Percentiles rank a stretch among this genome's conserved stretches.
phyloP scores from a whole-genome alignment of 441 rosid species.

The Erysimum cheiri region DNA sequence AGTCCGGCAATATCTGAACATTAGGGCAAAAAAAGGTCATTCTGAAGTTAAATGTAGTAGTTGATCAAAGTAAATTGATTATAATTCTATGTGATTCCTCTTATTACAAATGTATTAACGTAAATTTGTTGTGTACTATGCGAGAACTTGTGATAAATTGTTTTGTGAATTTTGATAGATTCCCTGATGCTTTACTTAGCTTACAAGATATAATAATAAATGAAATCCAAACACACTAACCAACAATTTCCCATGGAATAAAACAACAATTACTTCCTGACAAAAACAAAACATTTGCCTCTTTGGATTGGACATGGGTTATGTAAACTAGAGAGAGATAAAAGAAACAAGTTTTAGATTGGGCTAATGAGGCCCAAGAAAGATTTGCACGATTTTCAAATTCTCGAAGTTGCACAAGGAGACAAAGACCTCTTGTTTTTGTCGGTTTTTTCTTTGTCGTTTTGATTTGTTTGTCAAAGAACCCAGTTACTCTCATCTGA shows the following conservation, averaged over 20 bases:
- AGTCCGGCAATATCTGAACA: constrained; percentile 8
- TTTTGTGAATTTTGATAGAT: constrained; percentile 3
- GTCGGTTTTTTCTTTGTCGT: constrained; percentile 1
- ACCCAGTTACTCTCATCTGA: background rate
- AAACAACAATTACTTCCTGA: background rate
- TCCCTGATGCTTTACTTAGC: background rate
- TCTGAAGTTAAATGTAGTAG: constrained; percentile 30
- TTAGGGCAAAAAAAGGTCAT: constrained; percentile 26
- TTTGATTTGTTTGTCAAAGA: constrained; percentile 20
- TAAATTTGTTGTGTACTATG: constrained; percentile 8
- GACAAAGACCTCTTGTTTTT: constrained; percentile 19
- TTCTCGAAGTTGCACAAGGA: constrained; percentile 21
- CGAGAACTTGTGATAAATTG: background rate
- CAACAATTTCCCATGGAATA: background rate
- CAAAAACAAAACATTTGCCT: background rate
- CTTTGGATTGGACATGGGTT: background rate
- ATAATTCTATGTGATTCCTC: constrained; percentile 11
- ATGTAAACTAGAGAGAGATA: background rate
- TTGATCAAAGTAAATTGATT: constrained; percentile 32
- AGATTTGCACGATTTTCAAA: constrained; percentile 14
- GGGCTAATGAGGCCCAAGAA: constrained; percentile 36
- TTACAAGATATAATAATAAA: background rate
- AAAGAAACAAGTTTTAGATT: background rate
- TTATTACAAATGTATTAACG: constrained; percentile 22
- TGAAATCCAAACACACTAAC: background rate